phyloP scores from a whole-genome alignment of 2,329 filamentous ascomycete genomes.

The Lachnellula cervina region DNA sequence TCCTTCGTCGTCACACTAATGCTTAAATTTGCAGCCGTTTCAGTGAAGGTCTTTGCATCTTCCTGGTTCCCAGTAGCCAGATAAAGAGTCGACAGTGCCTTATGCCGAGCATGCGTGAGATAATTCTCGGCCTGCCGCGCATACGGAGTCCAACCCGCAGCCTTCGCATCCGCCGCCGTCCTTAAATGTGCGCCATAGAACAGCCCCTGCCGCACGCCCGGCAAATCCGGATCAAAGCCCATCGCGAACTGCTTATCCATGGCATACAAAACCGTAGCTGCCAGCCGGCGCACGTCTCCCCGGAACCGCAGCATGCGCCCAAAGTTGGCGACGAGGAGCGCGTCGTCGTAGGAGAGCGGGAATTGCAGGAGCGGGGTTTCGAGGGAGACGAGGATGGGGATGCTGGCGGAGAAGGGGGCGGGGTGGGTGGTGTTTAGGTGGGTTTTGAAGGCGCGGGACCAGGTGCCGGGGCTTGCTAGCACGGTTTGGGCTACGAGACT shows the following conservation, averaged over 20 bases:
- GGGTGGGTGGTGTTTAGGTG: constrained; percentile 6
- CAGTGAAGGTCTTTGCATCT: constrained; percentile 34
- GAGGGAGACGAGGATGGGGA: constrained; percentile 12
- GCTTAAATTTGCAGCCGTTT: constrained; percentile 31
- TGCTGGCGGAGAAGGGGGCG: background rate
- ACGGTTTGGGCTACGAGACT: background rate
- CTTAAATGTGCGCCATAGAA: constrained; percentile 38
- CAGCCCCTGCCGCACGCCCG: constrained; percentile 22
- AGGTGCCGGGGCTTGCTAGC: constrained; percentile 8
- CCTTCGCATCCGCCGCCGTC: constrained; percentile 33
- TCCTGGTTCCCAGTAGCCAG: constrained; percentile 37
- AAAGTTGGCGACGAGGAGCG: constrained; percentile 32
- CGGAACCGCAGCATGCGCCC: constrained; percentile 35
- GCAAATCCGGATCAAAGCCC: constrained; percentile 25
- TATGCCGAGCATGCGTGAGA: constrained; percentile 29
- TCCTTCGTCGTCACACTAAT: constrained; percentile 38
- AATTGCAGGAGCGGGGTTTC: constrained; percentile 24
- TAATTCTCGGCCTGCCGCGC: constrained; percentile 33
- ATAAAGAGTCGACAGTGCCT: constrained; percentile 33
- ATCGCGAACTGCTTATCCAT: constrained; percentile 27
- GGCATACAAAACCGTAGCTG: constrained; percentile 31
- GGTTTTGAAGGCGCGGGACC: constrained; percentile 12
- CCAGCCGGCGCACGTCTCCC: constrained; percentile 22
- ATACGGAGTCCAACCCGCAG: constrained; percentile 33
- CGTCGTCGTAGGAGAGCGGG: constrained; percentile 30